phyloP scores from a whole-genome alignment of 352 stramenopile genomes.

The Elongisporangium anandrum region DNA sequence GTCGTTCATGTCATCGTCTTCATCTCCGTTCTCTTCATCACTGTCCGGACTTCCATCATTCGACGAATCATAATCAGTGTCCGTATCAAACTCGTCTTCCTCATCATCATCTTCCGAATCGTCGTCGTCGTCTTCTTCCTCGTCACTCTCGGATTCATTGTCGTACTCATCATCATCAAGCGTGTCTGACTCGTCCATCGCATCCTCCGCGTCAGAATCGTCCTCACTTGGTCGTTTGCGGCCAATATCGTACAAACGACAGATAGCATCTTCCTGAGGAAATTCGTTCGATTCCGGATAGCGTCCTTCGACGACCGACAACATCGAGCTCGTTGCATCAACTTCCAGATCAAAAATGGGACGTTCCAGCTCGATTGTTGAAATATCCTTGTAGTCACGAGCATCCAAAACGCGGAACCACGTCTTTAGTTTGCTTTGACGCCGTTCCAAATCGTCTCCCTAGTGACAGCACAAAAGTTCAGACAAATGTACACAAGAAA shows the following conservation, averaged over 20 bases:
- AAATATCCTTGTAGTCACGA: constrained; percentile 81
- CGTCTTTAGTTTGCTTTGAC: constrained; percentile 67
- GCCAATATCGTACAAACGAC: constrained; percentile 84
- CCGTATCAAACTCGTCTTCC: constrained; percentile 42
- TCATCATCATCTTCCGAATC: constrained; percentile 39
- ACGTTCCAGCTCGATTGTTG: constrained; percentile 75
- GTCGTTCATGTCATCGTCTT: constrained; percentile 31
- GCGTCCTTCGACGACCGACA: constrained; percentile 71
- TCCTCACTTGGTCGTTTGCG: constrained; percentile 81
- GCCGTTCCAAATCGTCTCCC: constrained; percentile 50
- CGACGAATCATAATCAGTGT: constrained; percentile 37
- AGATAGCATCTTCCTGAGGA: constrained; percentile 73
- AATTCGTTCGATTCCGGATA: constrained; percentile 58
- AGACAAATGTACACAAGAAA: constrained; percentile 4
- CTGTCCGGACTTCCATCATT: constrained; percentile 22
- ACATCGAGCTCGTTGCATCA: constrained; percentile 55
- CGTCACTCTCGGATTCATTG: constrained; percentile 45
- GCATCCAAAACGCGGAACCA: constrained; percentile 84
- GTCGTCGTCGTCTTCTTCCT: constrained; percentile 31
- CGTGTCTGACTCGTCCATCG: constrained; percentile 55
- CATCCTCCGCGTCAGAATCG: constrained; percentile 85
- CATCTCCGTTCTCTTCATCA: constrained; percentile 31
- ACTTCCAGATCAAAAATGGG: constrained; percentile 71
- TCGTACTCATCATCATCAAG: constrained; percentile 82
- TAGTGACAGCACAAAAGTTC: constrained; percentile 14